phyloP scores from a whole-genome alignment of 257 asterid species.

The Eucommia ulmoides region DNA sequence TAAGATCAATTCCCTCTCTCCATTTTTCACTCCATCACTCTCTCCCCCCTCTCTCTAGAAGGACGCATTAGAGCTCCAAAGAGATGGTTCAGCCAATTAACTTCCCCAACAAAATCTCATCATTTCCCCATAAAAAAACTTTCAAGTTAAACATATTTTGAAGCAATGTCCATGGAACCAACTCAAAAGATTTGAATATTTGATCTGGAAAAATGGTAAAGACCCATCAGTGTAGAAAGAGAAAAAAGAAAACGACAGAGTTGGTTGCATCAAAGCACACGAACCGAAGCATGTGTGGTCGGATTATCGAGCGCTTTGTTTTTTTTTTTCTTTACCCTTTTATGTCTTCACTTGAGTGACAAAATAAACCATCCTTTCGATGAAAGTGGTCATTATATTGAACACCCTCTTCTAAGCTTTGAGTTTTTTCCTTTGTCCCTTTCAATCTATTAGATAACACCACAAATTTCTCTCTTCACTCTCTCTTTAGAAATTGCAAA shows the following conservation, averaged over 20 bases:
- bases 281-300: constrained; percentile 69
- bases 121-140: constrained; percentile 7
- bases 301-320: constrained; percentile 37
- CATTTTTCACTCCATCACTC: too few species aligned
- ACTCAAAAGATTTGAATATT: not conserved
- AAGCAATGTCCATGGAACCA: constrained; percentile 7
- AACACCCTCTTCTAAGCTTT: constrained; percentile 16
- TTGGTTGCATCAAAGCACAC: constrained; percentile 75
- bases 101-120: constrained; percentile 11
- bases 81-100: not conserved
- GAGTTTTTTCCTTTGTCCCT: constrained; percentile 19
- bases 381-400: constrained; percentile 36
- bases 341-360: too few species aligned
- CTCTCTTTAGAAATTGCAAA: constrained; percentile 14
- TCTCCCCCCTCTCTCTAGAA: too few species aligned
- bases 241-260: constrained; percentile 18
- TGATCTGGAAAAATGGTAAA: constrained; percentile 7
- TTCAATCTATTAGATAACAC: constrained; percentile 21
- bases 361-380: constrained; percentile 77
- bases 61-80: too few species aligned
- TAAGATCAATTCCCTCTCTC: too few species aligned
- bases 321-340: constrained; percentile 13
- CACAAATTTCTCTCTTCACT: constrained; percentile 4
- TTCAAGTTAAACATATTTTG: constrained; percentile 1
- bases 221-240: constrained; percentile 38